Conservation (phyloP, 441 rosid species). For the Arabidopsis lyrata region DNA sequence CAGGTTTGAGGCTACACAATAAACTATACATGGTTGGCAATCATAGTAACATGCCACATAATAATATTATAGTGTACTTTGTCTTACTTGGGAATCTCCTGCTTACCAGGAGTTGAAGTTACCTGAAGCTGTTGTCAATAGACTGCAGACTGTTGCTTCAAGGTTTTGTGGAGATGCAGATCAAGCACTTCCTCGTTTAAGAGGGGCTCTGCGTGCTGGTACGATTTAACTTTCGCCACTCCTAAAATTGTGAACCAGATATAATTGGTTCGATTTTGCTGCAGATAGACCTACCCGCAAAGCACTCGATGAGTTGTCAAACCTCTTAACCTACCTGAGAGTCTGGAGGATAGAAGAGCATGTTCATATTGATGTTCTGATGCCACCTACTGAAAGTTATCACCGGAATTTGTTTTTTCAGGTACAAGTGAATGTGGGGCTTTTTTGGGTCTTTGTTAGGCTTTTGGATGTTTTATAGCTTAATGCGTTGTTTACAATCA, state of each 20-base stretch:
- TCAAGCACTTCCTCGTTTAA: conserved; percentile 91
- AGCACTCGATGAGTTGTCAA: conserved; percentile 90
- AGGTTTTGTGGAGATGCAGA: conserved; percentile 95
- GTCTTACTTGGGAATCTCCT: conserved; percentile 43
- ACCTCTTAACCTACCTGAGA: conserved; percentile 80
- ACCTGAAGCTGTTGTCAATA: conserved; percentile 90
- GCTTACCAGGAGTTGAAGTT: conserved; percentile 84
- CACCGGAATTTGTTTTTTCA: conserved; percentile 88
- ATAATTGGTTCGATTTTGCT: conserved; percentile 33
- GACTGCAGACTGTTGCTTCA: conserved; percentile 90
- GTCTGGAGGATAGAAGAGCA: conserved; percentile 84
- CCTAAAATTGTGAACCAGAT: conserved; percentile 10
- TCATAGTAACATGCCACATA: conserved; percentile 10
- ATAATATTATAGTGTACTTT: conserved; percentile 1
- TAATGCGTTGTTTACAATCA: conserved; percentile 11
- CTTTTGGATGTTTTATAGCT: conserved; percentile 9
- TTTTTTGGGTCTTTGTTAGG: conserved; percentile 17
- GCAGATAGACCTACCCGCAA: conserved; percentile 78
- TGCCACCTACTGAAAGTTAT: conserved; percentile 93
- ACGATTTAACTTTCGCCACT: conserved; percentile 28
- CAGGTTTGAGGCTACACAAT: conserved; percentile 67
- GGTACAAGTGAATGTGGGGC: conserved; percentile 49
- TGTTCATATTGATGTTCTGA: conserved; percentile 78
- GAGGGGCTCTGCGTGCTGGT: conserved; percentile 96
- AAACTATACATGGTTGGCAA: conserved; percentile 26